These are phyloP conservation scores for Dothidotthia symphoricarpi DNA, from an alignment of 2,329 filamentous ascomycete species.

Conservation along the genomic window DNA sequence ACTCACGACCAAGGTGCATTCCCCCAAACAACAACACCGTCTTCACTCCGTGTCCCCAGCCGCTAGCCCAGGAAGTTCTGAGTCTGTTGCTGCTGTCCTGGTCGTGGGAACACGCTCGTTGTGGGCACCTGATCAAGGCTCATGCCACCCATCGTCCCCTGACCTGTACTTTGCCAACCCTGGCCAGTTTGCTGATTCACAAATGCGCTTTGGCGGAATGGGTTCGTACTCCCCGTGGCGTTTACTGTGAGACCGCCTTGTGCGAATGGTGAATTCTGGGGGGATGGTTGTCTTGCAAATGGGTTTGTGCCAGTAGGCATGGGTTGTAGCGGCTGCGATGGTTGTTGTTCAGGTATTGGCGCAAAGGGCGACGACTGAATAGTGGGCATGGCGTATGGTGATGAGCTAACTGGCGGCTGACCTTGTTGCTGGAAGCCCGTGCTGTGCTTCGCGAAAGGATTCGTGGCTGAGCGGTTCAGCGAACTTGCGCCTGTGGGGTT, in stretches of 20 bases:
- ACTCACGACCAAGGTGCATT: too few relatives aligned
- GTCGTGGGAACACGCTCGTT: slow-evolving; percentile 80
- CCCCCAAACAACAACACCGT: neutral
- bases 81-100: slow-evolving; percentile 50
- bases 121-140: slow-evolving; percentile 76
- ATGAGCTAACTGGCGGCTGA: slow-evolving; percentile 26
- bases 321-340: slow-evolving; percentile 49
- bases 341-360: slow-evolving; percentile 39
- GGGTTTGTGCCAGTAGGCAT: slow-evolving; percentile 71
- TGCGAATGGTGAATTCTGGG: slow-evolving; percentile 34
- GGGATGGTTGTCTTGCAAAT: slow-evolving; percentile 59
- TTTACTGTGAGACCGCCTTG: slow-evolving; percentile 59
- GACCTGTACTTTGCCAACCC: slow-evolving; percentile 78
- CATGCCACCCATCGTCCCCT: slow-evolving; percentile 72
- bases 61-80: slow-evolving; percentile 32
- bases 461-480: slow-evolving; percentile 67
- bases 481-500: slow-evolving; percentile 41
- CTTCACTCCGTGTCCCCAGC: neutral
- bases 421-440: slow-evolving; percentile 30
- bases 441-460: slow-evolving; percentile 74
- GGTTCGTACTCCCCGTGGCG: slow-evolving; percentile 86
- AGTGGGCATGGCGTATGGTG: slow-evolving; percentile 27
- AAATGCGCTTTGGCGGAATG: slow-evolving; percentile 87
- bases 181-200: slow-evolving; percentile 84
- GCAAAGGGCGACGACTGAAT: slow-evolving; percentile 37